Evolutionary conservation across 352 stramenopile species (phyloP).

Genomic region (Blastocystis hominis): DNA sequence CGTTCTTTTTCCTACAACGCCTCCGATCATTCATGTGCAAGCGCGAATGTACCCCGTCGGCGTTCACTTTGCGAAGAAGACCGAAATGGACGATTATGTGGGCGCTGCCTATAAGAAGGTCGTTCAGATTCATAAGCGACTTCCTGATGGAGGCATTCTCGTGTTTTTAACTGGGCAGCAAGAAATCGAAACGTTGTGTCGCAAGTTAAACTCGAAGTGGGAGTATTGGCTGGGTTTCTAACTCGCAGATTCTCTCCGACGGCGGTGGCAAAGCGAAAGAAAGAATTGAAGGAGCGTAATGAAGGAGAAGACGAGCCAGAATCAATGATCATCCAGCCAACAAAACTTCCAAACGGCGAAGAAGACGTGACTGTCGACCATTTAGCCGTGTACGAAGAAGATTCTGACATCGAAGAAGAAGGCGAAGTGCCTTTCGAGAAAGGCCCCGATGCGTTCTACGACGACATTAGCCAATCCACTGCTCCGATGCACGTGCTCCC

Average conservation of each 20-base stretch:
- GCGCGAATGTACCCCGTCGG: slow-evolving; percentile 88
- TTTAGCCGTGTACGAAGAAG: slow-evolving; percentile 31
- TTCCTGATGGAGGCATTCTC: slow-evolving; percentile 87
- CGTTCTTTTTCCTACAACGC: slow-evolving; percentile 77
- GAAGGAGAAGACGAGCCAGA: slow-evolving; percentile 18
- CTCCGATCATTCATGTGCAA: slow-evolving; percentile 82
- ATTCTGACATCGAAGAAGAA: slow-evolving; percentile 60
- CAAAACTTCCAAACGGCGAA: slow-evolving; percentile 58
- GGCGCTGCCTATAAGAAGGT: slow-evolving; percentile 83
- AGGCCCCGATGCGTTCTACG: slow-evolving; percentile 61
- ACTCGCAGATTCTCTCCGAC: neutral
- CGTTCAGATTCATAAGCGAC: slow-evolving; percentile 81
- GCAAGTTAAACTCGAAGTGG: slow-evolving; percentile 59
- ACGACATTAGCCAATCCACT: slow-evolving; percentile 59
- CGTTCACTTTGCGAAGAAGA: slow-evolving; percentile 93
- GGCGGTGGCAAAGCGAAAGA: slow-evolving; percentile 35
- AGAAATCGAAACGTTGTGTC: slow-evolving; percentile 77
- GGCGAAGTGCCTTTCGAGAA: slow-evolving; percentile 17
- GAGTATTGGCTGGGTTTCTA: neutral
- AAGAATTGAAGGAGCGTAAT: slow-evolving; percentile 56
- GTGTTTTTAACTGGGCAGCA: slow-evolving; percentile 92
- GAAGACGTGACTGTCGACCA: slow-evolving; percentile 49
- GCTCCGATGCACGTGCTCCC: slow-evolving; percentile 81
- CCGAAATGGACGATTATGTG: slow-evolving; percentile 90
- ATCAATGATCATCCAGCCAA: neutral